Conservation (phyloP, 495 filamentous ascomycete species). For the Neurospora sp. region DNA sequence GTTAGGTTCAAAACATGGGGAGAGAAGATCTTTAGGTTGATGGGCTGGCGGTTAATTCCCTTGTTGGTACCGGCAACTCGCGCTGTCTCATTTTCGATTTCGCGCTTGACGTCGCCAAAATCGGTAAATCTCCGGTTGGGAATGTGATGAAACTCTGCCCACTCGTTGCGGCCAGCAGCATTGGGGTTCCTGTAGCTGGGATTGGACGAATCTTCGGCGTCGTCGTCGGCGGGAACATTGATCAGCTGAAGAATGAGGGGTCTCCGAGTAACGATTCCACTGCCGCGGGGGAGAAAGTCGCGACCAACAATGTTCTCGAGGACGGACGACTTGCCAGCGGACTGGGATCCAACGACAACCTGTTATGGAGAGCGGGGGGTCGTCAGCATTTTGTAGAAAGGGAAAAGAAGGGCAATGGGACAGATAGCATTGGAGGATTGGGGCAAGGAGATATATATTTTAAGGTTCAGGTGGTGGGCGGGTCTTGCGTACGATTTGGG, state of each 20-base stretch:
- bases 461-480: conserved; percentile 1
- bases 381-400: background rate
- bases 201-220: conserved; percentile 49
- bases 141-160: conserved; percentile 95
- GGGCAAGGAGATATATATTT: background rate
- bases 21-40: conserved; percentile 98
- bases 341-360: conserved; percentile 98
- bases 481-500: conserved; percentile 75
- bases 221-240: conserved; percentile 80
- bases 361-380: conserved; percentile 26
- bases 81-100: conserved; percentile 94
- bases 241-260: conserved; percentile 96
- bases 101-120: conserved; percentile 84
- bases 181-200: conserved; percentile 40
- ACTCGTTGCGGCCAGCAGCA: conserved; percentile 52
- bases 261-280: conserved; percentile 89
- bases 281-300: conserved; percentile 93
- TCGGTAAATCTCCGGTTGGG: conserved; percentile 84
- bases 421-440: background rate
- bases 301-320: conserved; percentile 97
- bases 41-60: conserved; percentile 93
- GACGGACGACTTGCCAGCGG: conserved; percentile 97
- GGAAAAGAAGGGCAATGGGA: background rate
- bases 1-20: conserved; percentile 95
- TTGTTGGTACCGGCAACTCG: conserved; percentile 96